Evolutionary conservation across 495 filamentous ascomycete species (phyloP).

Genomic region (Podospora appendiculata): DNA sequence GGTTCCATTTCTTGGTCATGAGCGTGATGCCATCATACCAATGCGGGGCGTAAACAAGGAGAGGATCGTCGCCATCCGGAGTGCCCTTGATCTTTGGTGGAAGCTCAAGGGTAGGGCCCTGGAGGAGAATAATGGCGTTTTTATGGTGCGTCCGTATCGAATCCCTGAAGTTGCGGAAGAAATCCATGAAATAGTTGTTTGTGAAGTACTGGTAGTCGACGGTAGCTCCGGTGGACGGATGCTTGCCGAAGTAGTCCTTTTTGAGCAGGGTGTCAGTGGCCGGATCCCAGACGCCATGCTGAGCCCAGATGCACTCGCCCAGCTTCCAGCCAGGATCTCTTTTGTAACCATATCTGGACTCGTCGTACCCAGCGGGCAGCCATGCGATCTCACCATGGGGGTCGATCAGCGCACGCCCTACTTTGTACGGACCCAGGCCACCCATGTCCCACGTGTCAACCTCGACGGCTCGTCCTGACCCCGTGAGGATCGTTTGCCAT

Average conservation of each 20-base stretch:
- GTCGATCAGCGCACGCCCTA: slow-evolving; percentile 74
- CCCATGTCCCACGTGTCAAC: slow-evolving; percentile 91
- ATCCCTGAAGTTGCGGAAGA: slow-evolving; percentile 69
- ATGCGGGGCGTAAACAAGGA: slow-evolving; percentile 88
- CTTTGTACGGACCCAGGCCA: slow-evolving; percentile 82
- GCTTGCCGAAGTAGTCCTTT: slow-evolving; percentile 82
- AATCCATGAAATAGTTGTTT: slow-evolving; percentile 79
- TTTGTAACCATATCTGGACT: slow-evolving; percentile 82
- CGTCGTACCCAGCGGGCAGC: slow-evolving; percentile 74
- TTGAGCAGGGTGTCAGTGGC: slow-evolving; percentile 64
- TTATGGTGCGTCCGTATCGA: slow-evolving; percentile 69
- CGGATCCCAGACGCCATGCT: slow-evolving; percentile 93
- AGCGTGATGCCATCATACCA: slow-evolving; percentile 96
- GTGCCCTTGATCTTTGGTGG: slow-evolving; percentile 85
- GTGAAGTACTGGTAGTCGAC: slow-evolving; percentile 81
- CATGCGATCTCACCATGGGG: slow-evolving; percentile 80
- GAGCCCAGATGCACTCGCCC: slow-evolving; percentile 92
- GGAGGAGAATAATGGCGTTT: slow-evolving; percentile 79
- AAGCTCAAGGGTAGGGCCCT: slow-evolving; percentile 86
- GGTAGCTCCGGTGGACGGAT: slow-evolving; percentile 58
- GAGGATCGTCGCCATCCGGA: slow-evolving; percentile 69
- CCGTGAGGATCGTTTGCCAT: slow-evolving; percentile 88
- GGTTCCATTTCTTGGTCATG: slow-evolving; percentile 98
- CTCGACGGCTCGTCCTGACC: slow-evolving; percentile 83
- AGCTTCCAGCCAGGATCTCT: slow-evolving; percentile 83